phyloP scores from a whole-genome alignment of 1,284 basidiomycete species.

The Ustilago bromivora region DNA sequence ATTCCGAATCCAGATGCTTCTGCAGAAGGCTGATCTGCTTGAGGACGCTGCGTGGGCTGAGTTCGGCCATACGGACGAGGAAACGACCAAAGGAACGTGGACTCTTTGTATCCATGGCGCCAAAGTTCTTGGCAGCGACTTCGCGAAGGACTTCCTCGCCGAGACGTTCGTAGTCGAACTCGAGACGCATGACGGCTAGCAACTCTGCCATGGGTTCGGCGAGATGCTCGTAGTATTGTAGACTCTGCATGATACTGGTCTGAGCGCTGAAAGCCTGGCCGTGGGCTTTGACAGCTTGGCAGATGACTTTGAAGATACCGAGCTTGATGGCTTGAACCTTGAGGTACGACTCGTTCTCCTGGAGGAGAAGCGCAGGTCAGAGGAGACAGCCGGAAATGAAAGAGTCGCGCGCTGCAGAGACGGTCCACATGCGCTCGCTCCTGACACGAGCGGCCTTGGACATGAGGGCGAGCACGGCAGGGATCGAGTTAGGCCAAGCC shows the following conservation, averaged over 20 bases:
- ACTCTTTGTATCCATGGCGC: conserved; percentile 84
- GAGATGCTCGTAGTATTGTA: conserved; percentile 95
- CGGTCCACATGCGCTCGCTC: conserved; percentile 62
- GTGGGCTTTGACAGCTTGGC: conserved; percentile 90
- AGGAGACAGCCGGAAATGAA: conserved; percentile 66
- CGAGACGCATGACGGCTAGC: conserved; percentile 81
- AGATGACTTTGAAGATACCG: conserved; percentile 88
- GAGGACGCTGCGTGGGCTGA: conserved; percentile 84
- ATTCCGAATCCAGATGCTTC: conserved; percentile 92
- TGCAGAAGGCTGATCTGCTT: conserved; percentile 90
- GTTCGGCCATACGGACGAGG: conserved; percentile 83
- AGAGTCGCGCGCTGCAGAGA: conserved; percentile 62
- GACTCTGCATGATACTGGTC: conserved; percentile 87
- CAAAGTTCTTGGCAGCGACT: conserved; percentile 82
- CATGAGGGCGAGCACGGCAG: conserved; percentile 58
- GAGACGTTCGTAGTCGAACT: conserved; percentile 89
- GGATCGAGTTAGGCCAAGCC: conserved; percentile 60
- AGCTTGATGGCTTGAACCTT: conserved; percentile 80
- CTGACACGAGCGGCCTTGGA: conserved; percentile 55
- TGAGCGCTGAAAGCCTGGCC: conserved; percentile 79
- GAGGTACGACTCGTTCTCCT: conserved; percentile 89
- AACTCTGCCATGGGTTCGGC: conserved; percentile 94
- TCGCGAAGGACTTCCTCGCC: conserved; percentile 90
- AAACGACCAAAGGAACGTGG: conserved; percentile 88
- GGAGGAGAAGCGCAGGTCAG: conserved; percentile 83